Percentiles rank a stretch among this genome's conserved stretches.
These are phyloP conservation scores for Emergomyces africanus DNA, from an alignment of 2,329 filamentous ascomycete genomes.

Conservation along the genomic window DNA sequence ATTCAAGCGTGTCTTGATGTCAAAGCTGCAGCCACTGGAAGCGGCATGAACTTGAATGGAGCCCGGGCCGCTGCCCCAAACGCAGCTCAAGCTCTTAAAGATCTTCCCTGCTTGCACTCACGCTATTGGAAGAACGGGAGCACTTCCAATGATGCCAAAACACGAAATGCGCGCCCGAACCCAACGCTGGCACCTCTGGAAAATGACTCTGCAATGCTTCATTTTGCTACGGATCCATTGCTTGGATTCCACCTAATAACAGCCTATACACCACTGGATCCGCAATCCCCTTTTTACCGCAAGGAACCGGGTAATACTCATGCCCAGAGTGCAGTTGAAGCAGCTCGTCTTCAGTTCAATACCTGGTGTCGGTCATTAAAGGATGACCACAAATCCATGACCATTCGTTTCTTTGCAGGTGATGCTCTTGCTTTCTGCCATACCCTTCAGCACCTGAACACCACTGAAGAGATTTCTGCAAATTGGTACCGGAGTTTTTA, in stretches of 20 bases:
- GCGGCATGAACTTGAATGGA: slow-evolving; percentile 3
- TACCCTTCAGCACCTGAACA: slow-evolving; percentile 34
- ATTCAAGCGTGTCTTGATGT: slow-evolving; percentile 1
- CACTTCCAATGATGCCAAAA: slow-evolving; percentile 27
- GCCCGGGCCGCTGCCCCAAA: slow-evolving; percentile 19
- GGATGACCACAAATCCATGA: slow-evolving; percentile 17
- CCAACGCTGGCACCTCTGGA: not conserved
- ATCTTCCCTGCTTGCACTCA: slow-evolving; percentile 8
- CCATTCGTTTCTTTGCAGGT: slow-evolving; percentile 35
- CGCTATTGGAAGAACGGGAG: slow-evolving; percentile 21
- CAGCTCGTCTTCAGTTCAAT: slow-evolving; percentile 14
- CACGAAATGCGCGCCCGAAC: not conserved
- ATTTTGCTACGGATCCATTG: slow-evolving; percentile 40
- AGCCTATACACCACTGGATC: slow-evolving; percentile 29
- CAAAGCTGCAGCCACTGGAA: slow-evolving; percentile 12
- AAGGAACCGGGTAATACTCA: not conserved
- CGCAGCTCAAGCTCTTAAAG: slow-evolving; percentile 1
- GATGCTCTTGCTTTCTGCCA: slow-evolving; percentile 43
- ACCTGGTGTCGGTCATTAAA: slow-evolving; percentile 14
- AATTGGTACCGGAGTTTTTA: slow-evolving; percentile 34
- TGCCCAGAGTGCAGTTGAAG: slow-evolving; percentile 1
- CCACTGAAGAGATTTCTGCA: slow-evolving; percentile 20
- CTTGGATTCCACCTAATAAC: slow-evolving; percentile 46
- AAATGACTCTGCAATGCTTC: slow-evolving; percentile 27
- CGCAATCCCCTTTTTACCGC: slow-evolving; percentile 27